Conservation (phyloP, 1,284 basidiomycete genomes). For the Xerocomus alliaceus region DNA sequence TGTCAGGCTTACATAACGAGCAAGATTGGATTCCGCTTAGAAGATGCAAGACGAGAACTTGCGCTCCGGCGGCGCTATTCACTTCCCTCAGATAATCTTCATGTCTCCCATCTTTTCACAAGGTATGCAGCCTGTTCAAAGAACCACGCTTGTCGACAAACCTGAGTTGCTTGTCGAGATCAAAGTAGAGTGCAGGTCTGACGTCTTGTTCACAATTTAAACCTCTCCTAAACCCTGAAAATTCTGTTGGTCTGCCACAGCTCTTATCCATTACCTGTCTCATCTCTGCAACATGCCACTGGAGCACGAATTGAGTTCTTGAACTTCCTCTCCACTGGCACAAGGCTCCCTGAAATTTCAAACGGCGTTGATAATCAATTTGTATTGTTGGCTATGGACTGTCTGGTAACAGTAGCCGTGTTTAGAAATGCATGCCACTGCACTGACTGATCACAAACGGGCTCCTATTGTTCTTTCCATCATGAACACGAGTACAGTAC, state of each 20-base stretch:
- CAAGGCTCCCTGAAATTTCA: no score
- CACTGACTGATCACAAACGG: no score
- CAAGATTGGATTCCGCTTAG: slow-evolving; percentile 84
- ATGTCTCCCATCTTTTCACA: slow-evolving; percentile 88
- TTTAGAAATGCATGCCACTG: no score
- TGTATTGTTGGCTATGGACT: no score
- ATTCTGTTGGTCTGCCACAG: no score
- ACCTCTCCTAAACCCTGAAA: background rate
- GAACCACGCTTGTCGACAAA: slow-evolving; percentile 96
- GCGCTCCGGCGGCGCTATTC: slow-evolving; percentile 80
- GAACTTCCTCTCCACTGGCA: no score
- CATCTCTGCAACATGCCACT: no score
- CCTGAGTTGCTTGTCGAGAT: slow-evolving; percentile 94
- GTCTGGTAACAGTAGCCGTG: no score
- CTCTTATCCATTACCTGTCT: no score
- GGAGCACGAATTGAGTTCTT: no score
- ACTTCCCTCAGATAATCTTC: slow-evolving; percentile 89
- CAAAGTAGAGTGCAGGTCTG: slow-evolving; percentile 52
- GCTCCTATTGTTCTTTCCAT: background rate
- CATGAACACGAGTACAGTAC: background rate
- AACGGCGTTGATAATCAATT: no score
- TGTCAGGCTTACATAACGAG: no score
- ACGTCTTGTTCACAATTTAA: background rate
- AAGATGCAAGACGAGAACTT: slow-evolving; percentile 48
- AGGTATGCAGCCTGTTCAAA: slow-evolving; percentile 95